These are phyloP conservation scores for Yarrowia deformans DNA, from an alignment of 805 yeast genomes.

Conservation along the genomic window DNA sequence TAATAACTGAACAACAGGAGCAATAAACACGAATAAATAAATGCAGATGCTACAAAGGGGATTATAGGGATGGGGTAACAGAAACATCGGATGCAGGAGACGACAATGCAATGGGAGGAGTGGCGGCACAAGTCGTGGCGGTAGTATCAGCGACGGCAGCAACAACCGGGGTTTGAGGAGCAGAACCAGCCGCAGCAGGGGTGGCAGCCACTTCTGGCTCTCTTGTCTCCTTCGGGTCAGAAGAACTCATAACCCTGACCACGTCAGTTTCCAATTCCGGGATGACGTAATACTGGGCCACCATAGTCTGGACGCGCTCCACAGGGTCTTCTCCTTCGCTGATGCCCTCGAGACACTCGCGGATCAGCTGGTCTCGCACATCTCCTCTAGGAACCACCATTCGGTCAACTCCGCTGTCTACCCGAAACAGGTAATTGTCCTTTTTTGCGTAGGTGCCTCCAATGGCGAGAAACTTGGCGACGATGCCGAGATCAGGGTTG, in stretches of 20 bases:
- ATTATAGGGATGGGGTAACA: constrained; percentile 6
- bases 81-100: constrained; percentile 15
- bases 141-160: background rate
- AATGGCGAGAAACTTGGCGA: constrained; percentile 27
- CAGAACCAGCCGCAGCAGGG: background rate
- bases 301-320: constrained; percentile 27
- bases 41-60: constrained; percentile 21
- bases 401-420: constrained; percentile 23
- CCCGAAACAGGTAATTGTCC: constrained; percentile 32
- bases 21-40: constrained; percentile 6
- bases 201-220: background rate
- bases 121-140: background rate
- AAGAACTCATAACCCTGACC: constrained; percentile 19
- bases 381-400: constrained; percentile 33
- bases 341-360: constrained; percentile 30
- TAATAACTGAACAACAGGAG: background rate
- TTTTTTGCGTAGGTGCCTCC: constrained; percentile 37
- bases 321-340: constrained; percentile 25
- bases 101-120: background rate
- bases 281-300: constrained; percentile 28
- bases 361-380: constrained; percentile 21
- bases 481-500: constrained; percentile 22
- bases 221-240: no score
- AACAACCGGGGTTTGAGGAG: background rate
- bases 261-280: constrained; percentile 26